Base-by-base conservation (phyloP, 192 early-diverging fungal genomes). In the Kickxella alabastrina region DNA sequence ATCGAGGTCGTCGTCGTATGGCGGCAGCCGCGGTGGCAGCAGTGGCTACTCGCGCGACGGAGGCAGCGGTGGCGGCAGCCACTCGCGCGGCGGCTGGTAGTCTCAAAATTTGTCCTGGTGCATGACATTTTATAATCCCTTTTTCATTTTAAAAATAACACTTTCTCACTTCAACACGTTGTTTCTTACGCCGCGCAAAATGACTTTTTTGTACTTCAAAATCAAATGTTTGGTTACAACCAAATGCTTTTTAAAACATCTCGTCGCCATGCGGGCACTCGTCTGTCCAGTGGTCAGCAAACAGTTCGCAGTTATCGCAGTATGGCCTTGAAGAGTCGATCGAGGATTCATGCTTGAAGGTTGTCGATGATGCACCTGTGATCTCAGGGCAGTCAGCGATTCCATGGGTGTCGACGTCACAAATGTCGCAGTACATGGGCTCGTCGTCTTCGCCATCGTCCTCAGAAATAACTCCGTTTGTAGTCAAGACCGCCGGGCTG, bases 301-400 rank as follows among this genome's bases (percentile, higher is more conserved):
- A 81, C 34, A 77, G 78, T 51, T 90, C 87, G 65, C 87, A 90
- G 63, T 87, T 85, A 31, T 87, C 86, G 53, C 87, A 90, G 54
- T 84, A 90, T 63, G 64, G 64, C 26, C 75, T 47, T 8, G 53
- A 61, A 7, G 55, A 45, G 44, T 72, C 68, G 34, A 61, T 52
- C 24, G 36, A 14, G 9, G 40, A 41, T 0, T 62, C 58, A 14
- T 65, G 58, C 48, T 76, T 76, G 54, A 76, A 76, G 3, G 65
- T 15, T 6, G 23, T 36, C 10, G 54, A 28, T 19, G 59, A 18
- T 10, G 48, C 38, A 4, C 37, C 12, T 15, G 40, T 29, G 13
- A 70, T 43, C 32, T 50, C 41, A 2, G 75, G 75, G 36, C 88
- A 90, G 49, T 70, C 71, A 18, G 81, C 77, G 22, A 87, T 55